phyloP scores from a whole-genome alignment of 495 filamentous ascomycete genomes.

The Hypoxylon lenormandii region DNA sequence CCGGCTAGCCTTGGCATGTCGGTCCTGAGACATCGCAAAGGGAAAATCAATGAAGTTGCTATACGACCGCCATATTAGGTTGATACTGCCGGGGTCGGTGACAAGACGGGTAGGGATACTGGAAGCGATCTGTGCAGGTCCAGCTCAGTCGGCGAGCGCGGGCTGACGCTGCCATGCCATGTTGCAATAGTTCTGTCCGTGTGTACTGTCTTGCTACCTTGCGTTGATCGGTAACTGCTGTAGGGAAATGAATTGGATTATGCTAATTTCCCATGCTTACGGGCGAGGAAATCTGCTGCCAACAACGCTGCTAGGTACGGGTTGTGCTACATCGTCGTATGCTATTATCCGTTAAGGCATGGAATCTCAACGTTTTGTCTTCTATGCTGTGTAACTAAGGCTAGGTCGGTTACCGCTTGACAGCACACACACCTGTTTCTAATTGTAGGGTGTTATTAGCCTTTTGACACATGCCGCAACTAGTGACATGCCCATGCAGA shows the following conservation, averaged over 20 bases:
- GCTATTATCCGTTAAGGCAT: slow-evolving; percentile 28
- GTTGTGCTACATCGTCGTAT: slow-evolving; percentile 28
- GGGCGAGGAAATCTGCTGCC: slow-evolving; percentile 28
- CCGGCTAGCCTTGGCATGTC: slow-evolving; percentile 19
- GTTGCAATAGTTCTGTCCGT: slow-evolving; percentile 14
- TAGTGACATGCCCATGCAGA: slow-evolving; percentile 27
- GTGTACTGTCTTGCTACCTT: slow-evolving; percentile 14
- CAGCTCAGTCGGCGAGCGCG: slow-evolving; percentile 22
- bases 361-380: slow-evolving; percentile 25
- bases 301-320: slow-evolving; percentile 21
- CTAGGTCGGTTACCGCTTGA: slow-evolving; percentile 35
- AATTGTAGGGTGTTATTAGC: slow-evolving; percentile 18
- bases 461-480: slow-evolving; percentile 35
- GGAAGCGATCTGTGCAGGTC: slow-evolving; percentile 21
- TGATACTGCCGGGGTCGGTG: slow-evolving; percentile 16
- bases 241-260: slow-evolving; percentile 13
- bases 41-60: slow-evolving; percentile 13
- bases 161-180: slow-evolving; percentile 13
- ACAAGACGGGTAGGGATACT: slow-evolving; percentile 15
- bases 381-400: slow-evolving; percentile 35
- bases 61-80: slow-evolving; percentile 12
- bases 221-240: slow-evolving; percentile 23
- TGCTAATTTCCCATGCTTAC: slow-evolving; percentile 24
- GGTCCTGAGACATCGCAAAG: slow-evolving; percentile 33
- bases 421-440: slow-evolving; percentile 21